Percentiles rank a stretch among this genome's conserved stretches.
phyloP scores from a whole-genome alignment of 768 basidiomycete genomes.

The Trametes maxima region DNA sequence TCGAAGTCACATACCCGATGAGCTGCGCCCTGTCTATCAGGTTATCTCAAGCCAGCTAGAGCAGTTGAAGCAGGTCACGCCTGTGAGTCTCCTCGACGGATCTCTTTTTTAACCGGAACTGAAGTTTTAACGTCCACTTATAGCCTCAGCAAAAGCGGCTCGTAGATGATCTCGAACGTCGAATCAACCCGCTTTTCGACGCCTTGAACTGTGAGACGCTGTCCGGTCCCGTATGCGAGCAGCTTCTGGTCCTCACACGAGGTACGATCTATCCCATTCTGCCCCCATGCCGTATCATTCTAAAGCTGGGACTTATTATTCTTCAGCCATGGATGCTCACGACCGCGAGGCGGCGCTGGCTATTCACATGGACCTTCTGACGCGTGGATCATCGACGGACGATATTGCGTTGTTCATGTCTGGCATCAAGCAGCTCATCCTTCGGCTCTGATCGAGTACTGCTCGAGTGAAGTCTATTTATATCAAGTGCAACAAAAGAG shows the following conservation, averaged over 20 bases:
- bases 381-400: conserved; percentile 74
- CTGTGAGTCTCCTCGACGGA: conserved; percentile 51
- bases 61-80: conserved; percentile 70
- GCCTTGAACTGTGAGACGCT: conserved; percentile 89
- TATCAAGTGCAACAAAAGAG: conserved; percentile 15
- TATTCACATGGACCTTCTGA: conserved; percentile 86
- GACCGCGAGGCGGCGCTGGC: conserved; percentile 79
- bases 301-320: conserved; percentile 2
- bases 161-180: conserved; percentile 83
- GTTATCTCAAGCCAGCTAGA: conserved; percentile 65
- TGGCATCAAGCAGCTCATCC: conserved; percentile 85
- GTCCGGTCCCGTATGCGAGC: conserved; percentile 67
- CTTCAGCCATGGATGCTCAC: conserved; percentile 74
- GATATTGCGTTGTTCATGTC: conserved; percentile 90
- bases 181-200: conserved; percentile 86
- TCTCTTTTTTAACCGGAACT: background rate
- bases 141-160: conserved; percentile 84
- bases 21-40: conserved; percentile 63
- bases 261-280: conserved; percentile 48
- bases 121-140: background rate
- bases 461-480: conserved; percentile 4
- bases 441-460: conserved; percentile 50
- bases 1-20: conserved; percentile 85
- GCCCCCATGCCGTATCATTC: background rate
- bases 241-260: conserved; percentile 68